phyloP scores from a whole-genome alignment of 1,284 basidiomycete species.

The Erythrobasidium hasegawianum region DNA sequence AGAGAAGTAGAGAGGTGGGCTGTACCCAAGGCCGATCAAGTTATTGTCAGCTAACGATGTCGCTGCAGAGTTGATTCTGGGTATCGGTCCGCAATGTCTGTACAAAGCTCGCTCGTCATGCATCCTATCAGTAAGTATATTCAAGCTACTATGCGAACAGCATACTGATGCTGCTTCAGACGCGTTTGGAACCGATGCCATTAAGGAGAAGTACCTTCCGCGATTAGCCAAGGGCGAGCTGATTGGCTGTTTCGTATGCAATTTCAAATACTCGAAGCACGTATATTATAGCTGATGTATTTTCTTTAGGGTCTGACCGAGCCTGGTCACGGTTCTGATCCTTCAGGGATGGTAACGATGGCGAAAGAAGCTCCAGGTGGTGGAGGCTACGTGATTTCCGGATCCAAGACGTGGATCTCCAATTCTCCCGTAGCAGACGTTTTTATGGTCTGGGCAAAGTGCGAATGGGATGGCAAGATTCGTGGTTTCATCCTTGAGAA shows the following conservation, averaged over 20 bases:
- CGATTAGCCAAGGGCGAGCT: slow-evolving; percentile 79
- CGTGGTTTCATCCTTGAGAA: slow-evolving; percentile 91
- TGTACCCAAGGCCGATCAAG: no score
- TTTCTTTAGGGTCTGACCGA: slow-evolving; percentile 92
- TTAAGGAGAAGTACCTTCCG: slow-evolving; percentile 89
- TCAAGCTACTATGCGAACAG: no score
- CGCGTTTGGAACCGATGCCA: slow-evolving; percentile 81
- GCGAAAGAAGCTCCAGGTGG: slow-evolving; percentile 74
- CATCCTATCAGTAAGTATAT: slow-evolving; percentile 73
- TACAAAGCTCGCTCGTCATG: slow-evolving; percentile 97
- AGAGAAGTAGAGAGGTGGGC: slow-evolving; percentile 82
- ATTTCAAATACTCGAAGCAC: neutral
- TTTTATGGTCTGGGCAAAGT: slow-evolving; percentile 90
- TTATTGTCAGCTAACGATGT: no score
- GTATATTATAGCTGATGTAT: no score
- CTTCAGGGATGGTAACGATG: slow-evolving; percentile 80
- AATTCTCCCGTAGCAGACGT: slow-evolving; percentile 57
- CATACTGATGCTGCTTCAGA: slow-evolving; percentile 48
- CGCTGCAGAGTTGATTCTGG: slow-evolving; percentile 79
- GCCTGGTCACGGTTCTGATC: slow-evolving; percentile 74
- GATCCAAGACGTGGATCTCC: slow-evolving; percentile 95
- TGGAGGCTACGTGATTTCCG: slow-evolving; percentile 72
- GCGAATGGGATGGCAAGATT: slow-evolving; percentile 87
- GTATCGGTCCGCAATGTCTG: slow-evolving; percentile 90
- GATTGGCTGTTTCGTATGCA: slow-evolving; percentile 83